Percentiles rank a stretch among this genome's conserved stretches.
phyloP scores from a whole-genome alignment of 83 land plant genomes.

The Picea mariana region DNA sequence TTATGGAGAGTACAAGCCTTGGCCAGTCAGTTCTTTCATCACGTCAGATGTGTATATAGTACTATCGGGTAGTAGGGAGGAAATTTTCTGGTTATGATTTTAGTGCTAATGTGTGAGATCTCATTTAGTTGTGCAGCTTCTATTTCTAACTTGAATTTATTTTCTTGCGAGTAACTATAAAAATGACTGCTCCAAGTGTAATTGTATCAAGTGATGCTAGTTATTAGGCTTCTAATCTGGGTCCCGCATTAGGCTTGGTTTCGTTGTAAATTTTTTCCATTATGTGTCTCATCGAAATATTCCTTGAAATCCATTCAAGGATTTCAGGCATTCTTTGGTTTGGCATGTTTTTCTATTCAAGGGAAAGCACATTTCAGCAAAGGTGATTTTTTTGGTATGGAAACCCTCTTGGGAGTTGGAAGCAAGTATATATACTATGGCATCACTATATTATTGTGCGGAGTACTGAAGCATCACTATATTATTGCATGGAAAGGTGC shows the following conservation, averaged over 20 bases:
- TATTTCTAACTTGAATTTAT: too few relatives aligned
- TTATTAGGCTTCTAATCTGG: background rate
- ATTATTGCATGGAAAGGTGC: background rate
- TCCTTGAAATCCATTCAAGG: background rate
- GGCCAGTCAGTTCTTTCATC: background rate
- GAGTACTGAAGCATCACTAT: too few relatives aligned
- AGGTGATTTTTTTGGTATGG: background rate
- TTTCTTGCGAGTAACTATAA: background rate
- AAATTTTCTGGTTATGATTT: background rate
- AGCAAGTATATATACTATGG: background rate
- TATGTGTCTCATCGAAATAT: background rate
- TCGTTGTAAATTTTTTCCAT: background rate
- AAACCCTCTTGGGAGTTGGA: background rate
- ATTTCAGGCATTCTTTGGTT: background rate
- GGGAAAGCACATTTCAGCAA: background rate
- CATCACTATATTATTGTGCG: too few relatives aligned
- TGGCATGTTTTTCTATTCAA: background rate
- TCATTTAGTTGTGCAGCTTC: background rate
- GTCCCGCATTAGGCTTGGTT: background rate
- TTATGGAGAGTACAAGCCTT: background rate
- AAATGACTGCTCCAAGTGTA: background rate
- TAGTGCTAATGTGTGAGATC: background rate
- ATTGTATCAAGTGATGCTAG: too few relatives aligned
- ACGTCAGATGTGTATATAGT: background rate
- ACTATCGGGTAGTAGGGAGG: background rate